Conservation (phyloP, 2,329 filamentous ascomycete genomes). For the Xylariaceae sp. region DNA sequence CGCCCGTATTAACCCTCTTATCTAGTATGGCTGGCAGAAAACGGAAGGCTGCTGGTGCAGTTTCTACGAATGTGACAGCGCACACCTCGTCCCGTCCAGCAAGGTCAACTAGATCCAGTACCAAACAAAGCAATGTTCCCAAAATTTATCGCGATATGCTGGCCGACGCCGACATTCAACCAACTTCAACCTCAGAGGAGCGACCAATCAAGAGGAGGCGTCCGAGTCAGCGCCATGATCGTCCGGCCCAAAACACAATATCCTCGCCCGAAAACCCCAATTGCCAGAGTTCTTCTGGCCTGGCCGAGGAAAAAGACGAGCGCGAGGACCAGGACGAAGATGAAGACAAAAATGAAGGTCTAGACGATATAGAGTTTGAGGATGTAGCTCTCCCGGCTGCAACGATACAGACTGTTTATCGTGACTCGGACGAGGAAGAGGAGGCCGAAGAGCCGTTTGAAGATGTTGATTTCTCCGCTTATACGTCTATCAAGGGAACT, state of each 20-base stretch:
- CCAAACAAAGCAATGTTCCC: constrained; percentile 28
- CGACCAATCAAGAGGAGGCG: constrained; percentile 42
- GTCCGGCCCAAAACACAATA: constrained; percentile 15
- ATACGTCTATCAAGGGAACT: constrained; percentile 17
- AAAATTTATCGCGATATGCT: constrained; percentile 49
- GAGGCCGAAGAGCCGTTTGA: constrained; percentile 46
- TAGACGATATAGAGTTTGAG: constrained; percentile 46
- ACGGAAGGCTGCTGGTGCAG: constrained; percentile 18
- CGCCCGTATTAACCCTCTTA: too few species aligned
- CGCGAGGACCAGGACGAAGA: constrained; percentile 5
- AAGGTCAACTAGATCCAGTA: constrained; percentile 29
- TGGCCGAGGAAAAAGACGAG: background rate
- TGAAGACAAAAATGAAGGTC: constrained; percentile 35
- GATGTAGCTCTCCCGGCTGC: constrained; percentile 47
- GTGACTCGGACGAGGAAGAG: constrained; percentile 45
- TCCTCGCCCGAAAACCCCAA: constrained; percentile 1
- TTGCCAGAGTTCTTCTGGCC: background rate
- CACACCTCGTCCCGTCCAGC: constrained; percentile 22
- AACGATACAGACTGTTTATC: constrained; percentile 48
- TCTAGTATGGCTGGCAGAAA: constrained; percentile 31
- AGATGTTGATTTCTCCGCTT: constrained; percentile 43
- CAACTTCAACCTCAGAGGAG: constrained; percentile 32
- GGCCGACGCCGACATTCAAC: constrained; percentile 43
- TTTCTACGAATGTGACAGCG: constrained; percentile 7
- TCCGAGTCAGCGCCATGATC: constrained; percentile 34